These are phyloP conservation scores for Flueggea neowawraea DNA, from an alignment of 441 rosid species.

Conservation along the genomic window DNA sequence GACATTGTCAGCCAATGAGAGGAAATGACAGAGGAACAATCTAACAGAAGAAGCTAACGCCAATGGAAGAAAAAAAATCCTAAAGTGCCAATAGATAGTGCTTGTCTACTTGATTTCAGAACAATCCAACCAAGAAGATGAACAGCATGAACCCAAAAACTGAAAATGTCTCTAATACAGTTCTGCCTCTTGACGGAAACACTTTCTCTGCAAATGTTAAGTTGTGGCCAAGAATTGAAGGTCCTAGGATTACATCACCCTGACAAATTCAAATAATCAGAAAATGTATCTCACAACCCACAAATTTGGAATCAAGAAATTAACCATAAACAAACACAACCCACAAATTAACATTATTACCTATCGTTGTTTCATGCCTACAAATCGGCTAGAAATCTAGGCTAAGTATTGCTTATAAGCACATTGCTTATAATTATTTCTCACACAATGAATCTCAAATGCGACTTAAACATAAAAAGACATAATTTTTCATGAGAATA, in stretches of 20 bases:
- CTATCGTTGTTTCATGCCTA: no score
- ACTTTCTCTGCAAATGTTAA: not conserved
- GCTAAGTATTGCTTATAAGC: no score
- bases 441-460: no score
- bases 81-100: constrained; percentile 32
- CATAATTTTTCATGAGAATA: not conserved
- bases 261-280: constrained; percentile 12
- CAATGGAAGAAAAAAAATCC: constrained; percentile 39
- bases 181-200: constrained; percentile 35
- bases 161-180: constrained; percentile 60
- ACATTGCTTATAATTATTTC: no score
- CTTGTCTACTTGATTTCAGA: constrained; percentile 26
- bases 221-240: constrained; percentile 26
- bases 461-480: no score
- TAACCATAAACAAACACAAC: not conserved
- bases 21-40: constrained; percentile 14
- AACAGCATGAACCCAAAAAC: constrained; percentile 46
- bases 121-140: constrained; percentile 57
- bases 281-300: not conserved
- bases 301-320: not conserved
- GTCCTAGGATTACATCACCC: constrained; percentile 52
- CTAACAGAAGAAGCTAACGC: constrained; percentile 29
- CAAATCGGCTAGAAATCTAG: no score
- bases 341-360: no score
- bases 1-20: constrained; percentile 10